Conservation (phyloP, 2,329 filamentous ascomycete species). For the Fusarium torreyae region DNA sequence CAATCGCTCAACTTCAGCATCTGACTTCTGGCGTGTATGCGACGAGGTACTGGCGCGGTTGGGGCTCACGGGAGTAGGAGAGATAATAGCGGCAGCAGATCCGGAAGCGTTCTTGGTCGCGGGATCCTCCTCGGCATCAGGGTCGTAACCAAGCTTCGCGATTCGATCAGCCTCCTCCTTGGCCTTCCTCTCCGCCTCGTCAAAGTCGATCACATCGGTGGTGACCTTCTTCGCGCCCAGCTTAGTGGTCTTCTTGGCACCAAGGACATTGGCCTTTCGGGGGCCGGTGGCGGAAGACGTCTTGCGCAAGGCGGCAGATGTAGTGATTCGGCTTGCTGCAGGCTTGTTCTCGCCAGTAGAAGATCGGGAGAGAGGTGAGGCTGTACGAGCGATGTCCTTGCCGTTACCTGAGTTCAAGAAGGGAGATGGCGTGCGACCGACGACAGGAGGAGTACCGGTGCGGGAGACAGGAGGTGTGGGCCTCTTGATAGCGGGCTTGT, state of each 20-base stretch:
- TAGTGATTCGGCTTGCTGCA: constrained; percentile 79
- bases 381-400: constrained; percentile 81
- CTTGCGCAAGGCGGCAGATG: constrained; percentile 88
- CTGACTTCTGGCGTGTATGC: constrained; percentile 72
- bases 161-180: constrained; percentile 98
- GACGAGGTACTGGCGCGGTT: constrained; percentile 69
- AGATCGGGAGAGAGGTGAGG: constrained; percentile 83
- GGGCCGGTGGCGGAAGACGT: constrained; percentile 73
- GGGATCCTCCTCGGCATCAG: constrained; percentile 82
- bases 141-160: constrained; percentile 94
- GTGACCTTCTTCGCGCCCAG: constrained; percentile 94
- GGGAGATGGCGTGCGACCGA: constrained; percentile 88
- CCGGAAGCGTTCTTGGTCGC: constrained; percentile 62
- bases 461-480: constrained; percentile 94
- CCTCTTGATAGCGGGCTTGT: constrained; percentile 96
- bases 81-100: constrained; percentile 73
- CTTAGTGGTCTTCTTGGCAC: constrained; percentile 85
- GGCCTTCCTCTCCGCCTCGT: constrained; percentile 96
- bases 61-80: constrained; percentile 83
- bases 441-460: constrained; percentile 85
- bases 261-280: constrained; percentile 88
- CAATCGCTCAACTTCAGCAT: constrained; percentile 87
- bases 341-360: constrained; percentile 69
- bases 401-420: constrained; percentile 85
- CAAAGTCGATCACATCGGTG: constrained; percentile 89